These are phyloP conservation scores for Pestalotiopsis fici DNA, from an alignment of 2,329 filamentous ascomycete genomes.

Conservation along the genomic window DNA sequence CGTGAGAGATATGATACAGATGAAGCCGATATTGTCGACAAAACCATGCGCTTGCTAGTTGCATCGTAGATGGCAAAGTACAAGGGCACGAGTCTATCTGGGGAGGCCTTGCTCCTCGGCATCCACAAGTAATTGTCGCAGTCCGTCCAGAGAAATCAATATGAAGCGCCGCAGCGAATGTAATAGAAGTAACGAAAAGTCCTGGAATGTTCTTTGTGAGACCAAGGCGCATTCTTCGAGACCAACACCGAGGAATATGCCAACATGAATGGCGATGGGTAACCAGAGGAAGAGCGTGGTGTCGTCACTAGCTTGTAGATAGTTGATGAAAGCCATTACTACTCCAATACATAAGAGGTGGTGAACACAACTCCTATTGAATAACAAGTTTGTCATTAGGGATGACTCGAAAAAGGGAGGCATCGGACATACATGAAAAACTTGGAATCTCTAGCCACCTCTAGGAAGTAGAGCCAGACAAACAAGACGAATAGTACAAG, in stretches of 20 bases:
- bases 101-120: too few relatives aligned
- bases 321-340: background rate
- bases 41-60: too few relatives aligned
- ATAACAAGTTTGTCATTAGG: background rate
- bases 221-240: background rate
- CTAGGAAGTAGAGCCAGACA: background rate
- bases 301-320: background rate
- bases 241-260: background rate
- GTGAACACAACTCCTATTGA: background rate
- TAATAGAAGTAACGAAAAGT: background rate
- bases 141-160: background rate
- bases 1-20: too few relatives aligned
- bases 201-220: background rate
- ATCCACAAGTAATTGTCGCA: background rate
- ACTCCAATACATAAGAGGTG: background rate
- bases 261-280: background rate
- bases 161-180: background rate
- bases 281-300: background rate
- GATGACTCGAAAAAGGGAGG: accelerated
- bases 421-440: background rate
- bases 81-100: too few relatives aligned
- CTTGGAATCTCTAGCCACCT: background rate
- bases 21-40: too few relatives aligned
- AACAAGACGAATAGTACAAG: background rate
- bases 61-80: too few relatives aligned